Percentiles rank a stretch among this genome's conserved stretches.
phyloP scores from a whole-genome alignment of 2,329 filamentous ascomycete species.

The Alternaria sp. region DNA sequence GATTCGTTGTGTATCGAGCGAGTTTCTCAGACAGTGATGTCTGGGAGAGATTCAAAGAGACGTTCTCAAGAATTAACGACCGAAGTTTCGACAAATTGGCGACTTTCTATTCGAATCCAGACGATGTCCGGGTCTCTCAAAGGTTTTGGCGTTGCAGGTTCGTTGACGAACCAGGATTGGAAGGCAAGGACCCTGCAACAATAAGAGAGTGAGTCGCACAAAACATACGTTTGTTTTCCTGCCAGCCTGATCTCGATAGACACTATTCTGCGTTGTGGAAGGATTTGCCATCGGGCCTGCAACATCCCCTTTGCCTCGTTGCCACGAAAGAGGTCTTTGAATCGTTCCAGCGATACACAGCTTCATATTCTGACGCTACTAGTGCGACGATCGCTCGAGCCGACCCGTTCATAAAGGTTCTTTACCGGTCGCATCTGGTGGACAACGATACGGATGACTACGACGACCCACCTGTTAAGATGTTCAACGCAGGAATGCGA shows the following conservation, averaged over 20 bases:
- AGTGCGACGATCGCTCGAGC: too few relatives aligned
- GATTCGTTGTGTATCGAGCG: too few relatives aligned
- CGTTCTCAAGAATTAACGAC: neutral
- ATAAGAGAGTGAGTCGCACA: too few relatives aligned
- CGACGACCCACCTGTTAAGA: too few relatives aligned
- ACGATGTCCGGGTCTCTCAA: neutral
- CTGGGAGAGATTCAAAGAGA: neutral
- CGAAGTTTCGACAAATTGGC: neutral
- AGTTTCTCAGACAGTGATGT: fast-evolving
- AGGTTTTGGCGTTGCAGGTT: neutral
- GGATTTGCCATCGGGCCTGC: neutral
- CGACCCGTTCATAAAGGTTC: too few relatives aligned
- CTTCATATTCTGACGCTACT: neutral
- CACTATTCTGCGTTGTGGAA: neutral
- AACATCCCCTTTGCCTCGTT: neutral
- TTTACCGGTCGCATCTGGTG: too few relatives aligned
- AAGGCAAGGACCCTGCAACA: neutral
- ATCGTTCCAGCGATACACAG: neutral
- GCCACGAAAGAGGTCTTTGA: neutral
- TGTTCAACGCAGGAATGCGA: too few relatives aligned
- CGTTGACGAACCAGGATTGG: neutral
- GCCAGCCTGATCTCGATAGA: neutral
- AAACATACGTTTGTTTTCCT: neutral
- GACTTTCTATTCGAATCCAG: neutral
- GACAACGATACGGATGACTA: too few relatives aligned